These are phyloP conservation scores for Termitomyces sp. DNA, from an alignment of 768 basidiomycete genomes.

Conservation along the genomic window DNA sequence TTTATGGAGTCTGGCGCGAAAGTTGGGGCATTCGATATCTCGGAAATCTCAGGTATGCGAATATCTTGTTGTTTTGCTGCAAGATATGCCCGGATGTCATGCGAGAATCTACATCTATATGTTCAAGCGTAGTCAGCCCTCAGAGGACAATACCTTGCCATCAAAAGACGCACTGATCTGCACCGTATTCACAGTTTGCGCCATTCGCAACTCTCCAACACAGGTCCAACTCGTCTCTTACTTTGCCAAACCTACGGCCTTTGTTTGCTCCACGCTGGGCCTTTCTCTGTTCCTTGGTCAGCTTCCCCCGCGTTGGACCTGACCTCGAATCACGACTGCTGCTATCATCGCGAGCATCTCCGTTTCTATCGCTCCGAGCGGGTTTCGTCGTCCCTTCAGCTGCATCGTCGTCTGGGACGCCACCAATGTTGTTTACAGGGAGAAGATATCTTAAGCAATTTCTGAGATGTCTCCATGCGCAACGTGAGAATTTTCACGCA, in stretches of 20 bases:
- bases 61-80: conserved; percentile 74
- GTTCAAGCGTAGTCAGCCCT: background rate
- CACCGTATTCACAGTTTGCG: conserved; percentile 64
- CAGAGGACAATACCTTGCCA: background rate
- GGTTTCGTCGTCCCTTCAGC: conserved; percentile 57
- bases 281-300: conserved; percentile 67
- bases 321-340: conserved; percentile 16
- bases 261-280: conserved; percentile 81
- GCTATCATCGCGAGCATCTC: conserved; percentile 10
- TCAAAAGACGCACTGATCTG: conserved; percentile 42
- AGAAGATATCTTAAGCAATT: conserved; percentile 28
- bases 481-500: conserved; percentile 15
- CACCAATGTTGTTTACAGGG: conserved; percentile 17
- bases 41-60: conserved; percentile 43
- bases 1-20: conserved; percentile 36
- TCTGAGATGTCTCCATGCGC: background rate
- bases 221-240: conserved; percentile 76
- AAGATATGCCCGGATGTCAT: conserved; percentile 77
- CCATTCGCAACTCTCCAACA: conserved; percentile 81
- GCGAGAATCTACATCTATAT: conserved; percentile 71
- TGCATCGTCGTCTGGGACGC: conserved; percentile 37
- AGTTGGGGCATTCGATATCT: conserved; percentile 45
- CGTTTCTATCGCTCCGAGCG: conserved; percentile 21
- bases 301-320: conserved; percentile 27
- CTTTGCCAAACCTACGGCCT: conserved; percentile 70